These are phyloP conservation scores for Talaromyces sp. DNA, from an alignment of 2,329 filamentous ascomycete species.

Conservation along the genomic window DNA sequence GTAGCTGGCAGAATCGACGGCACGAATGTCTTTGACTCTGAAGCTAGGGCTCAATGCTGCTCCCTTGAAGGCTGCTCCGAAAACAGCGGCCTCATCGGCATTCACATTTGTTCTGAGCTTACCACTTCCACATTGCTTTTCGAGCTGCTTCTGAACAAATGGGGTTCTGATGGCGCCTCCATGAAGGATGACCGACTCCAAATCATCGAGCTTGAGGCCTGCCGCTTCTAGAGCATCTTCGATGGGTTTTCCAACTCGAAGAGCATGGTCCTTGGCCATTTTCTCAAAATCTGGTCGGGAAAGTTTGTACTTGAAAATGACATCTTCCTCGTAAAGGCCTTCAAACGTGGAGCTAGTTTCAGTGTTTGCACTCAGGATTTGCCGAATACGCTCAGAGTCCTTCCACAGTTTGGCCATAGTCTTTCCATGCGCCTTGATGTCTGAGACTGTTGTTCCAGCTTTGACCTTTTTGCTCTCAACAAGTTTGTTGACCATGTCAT, in stretches of 20 bases:
- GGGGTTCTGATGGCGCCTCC: constrained; percentile 87
- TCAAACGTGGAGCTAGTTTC: constrained; percentile 80
- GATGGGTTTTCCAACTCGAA: constrained; percentile 66
- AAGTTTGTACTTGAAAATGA: constrained; percentile 92
- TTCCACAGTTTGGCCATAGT: constrained; percentile 88
- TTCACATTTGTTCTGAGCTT: constrained; percentile 95
- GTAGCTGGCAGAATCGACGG: constrained; percentile 72
- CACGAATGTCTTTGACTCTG: constrained; percentile 93
- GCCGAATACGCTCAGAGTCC: constrained; percentile 80
- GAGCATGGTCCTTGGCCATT: constrained; percentile 64
- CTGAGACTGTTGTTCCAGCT: constrained; percentile 35
- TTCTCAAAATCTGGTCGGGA: constrained; percentile 75
- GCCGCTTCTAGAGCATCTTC: constrained; percentile 70
- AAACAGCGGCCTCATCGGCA: constrained; percentile 91
- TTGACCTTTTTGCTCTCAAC: constrained; percentile 60
- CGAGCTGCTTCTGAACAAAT: constrained; percentile 86
- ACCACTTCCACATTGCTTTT: constrained; percentile 67
- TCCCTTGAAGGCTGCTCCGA: constrained; percentile 91
- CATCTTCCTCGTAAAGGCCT: constrained; percentile 75
- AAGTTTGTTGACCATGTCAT: constrained; percentile 83
- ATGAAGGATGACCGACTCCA: constrained; percentile 89
- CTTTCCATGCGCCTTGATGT: constrained; percentile 68
- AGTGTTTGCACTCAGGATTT: constrained; percentile 88
- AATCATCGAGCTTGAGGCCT: constrained; percentile 66
- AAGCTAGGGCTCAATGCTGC: constrained; percentile 91